Conservation (phyloP, 371 early-diverging fungal species). For the Parasitella parasitica region DNA sequence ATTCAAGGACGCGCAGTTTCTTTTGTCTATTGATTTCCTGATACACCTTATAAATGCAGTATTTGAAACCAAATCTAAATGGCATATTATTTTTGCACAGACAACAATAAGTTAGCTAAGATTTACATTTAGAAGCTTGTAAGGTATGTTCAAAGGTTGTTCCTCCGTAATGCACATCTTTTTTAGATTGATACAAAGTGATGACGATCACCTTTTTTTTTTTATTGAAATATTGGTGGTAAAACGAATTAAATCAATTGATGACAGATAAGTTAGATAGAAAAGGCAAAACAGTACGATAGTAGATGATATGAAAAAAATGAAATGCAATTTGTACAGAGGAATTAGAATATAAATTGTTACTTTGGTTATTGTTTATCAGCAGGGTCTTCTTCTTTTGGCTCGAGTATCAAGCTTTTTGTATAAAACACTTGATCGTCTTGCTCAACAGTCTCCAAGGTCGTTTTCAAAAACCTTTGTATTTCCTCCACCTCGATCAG, state of each 20-base stretch:
- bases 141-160: too few species aligned
- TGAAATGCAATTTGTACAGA: background rate
- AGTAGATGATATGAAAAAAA: background rate
- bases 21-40: too few species aligned
- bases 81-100: too few species aligned
- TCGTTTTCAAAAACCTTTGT: constrained; percentile 34
- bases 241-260: background rate
- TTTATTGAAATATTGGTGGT: background rate
- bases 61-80: too few species aligned
- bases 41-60: too few species aligned
- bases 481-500: constrained; percentile 59
- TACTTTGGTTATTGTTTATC: background rate
- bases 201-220: background rate
- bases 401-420: constrained; percentile 41
- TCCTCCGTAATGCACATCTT: too few species aligned
- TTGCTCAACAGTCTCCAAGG: constrained; percentile 38
- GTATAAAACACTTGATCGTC: constrained; percentile 45
- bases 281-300: too few species aligned
- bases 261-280: background rate
- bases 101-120: too few species aligned
- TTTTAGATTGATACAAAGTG: background rate
- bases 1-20: too few species aligned
- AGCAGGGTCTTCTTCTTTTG: constrained; percentile 36
- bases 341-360: background rate
- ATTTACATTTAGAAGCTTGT: too few species aligned